Conservation (phyloP, 805 yeast species). For the Spathaspora girioi region DNA sequence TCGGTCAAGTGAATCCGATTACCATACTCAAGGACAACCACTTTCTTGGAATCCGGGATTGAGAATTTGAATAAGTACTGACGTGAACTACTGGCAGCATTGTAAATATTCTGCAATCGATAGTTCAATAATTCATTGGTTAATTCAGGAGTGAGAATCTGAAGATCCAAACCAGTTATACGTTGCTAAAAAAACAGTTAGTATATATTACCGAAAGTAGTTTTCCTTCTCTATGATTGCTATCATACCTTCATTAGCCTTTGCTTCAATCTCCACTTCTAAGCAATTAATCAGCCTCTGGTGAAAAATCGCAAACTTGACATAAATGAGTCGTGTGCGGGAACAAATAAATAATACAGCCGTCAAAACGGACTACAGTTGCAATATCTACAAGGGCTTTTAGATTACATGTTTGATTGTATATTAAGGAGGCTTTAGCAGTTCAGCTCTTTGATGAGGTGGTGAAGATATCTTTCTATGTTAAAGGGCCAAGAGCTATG, state of each 20-base stretch:
- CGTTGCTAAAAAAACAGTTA: constrained; percentile 55
- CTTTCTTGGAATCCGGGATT: constrained; percentile 75
- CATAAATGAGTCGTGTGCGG: background rate
- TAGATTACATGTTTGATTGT: too few species aligned
- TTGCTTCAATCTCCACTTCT: background rate
- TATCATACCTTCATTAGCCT: background rate
- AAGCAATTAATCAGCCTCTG: background rate
- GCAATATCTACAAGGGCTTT: too few species aligned
- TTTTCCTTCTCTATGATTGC: background rate
- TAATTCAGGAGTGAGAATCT: constrained; percentile 66
- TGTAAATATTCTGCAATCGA: constrained; percentile 82
- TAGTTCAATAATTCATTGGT: constrained; percentile 53
- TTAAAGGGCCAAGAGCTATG: background rate
- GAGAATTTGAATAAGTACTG: constrained; percentile 79
- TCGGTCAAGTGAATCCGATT: constrained; percentile 74
- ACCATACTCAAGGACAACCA: constrained; percentile 81
- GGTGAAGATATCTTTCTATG: background rate
- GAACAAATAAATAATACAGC: background rate
- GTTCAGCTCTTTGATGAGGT: too few species aligned
- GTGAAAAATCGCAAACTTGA: background rate
- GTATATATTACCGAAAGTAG: background rate
- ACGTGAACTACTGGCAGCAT: constrained; percentile 64
- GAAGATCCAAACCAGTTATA: constrained; percentile 78
- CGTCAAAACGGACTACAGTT: too few species aligned
- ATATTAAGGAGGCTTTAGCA: too few species aligned